phyloP scores from a whole-genome alignment of 768 basidiomycete species.

The Collybia mongolica region DNA sequence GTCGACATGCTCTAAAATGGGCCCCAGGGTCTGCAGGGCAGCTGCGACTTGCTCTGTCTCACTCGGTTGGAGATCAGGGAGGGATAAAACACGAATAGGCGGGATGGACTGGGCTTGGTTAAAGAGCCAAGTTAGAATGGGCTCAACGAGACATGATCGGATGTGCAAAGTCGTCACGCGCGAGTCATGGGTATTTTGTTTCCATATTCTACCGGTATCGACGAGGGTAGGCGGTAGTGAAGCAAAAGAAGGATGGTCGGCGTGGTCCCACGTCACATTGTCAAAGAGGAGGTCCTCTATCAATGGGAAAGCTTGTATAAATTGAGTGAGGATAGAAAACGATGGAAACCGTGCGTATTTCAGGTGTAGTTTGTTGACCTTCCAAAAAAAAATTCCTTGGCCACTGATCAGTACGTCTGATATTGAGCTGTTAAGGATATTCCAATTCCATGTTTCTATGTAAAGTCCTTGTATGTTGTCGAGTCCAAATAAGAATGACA shows the following conservation, averaged over 20 bases:
- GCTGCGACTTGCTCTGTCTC: slow-evolving; percentile 20
- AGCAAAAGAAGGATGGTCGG: slow-evolving; percentile 27
- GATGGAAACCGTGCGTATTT: slow-evolving; percentile 27
- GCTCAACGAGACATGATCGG: slow-evolving; percentile 21
- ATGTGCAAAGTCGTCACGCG: slow-evolving; percentile 37
- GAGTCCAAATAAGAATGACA: slow-evolving; percentile 17
- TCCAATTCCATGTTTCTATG: slow-evolving; percentile 25
- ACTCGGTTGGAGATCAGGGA: slow-evolving; percentile 28
- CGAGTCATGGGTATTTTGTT: not conserved
- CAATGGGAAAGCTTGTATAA: slow-evolving; percentile 48
- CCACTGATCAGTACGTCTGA: slow-evolving; percentile 25
- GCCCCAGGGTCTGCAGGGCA: slow-evolving; percentile 20
- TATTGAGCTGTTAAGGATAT: slow-evolving; percentile 32
- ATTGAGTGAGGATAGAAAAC: slow-evolving; percentile 49
- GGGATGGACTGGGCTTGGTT: slow-evolving; percentile 7
- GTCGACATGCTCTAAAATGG: slow-evolving; percentile 27
- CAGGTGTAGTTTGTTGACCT: slow-evolving; percentile 46
- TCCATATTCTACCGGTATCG: not conserved
- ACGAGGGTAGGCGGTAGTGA: slow-evolving; percentile 14
- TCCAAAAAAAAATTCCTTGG: slow-evolving; percentile 44
- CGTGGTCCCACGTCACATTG: slow-evolving; percentile 44
- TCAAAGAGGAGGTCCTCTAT: slow-evolving; percentile 44
- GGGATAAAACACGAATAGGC: slow-evolving; percentile 18
- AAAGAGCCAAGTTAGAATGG: slow-evolving; percentile 28
- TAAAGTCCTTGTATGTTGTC: slow-evolving; percentile 17